Conservation (phyloP, 2,329 filamentous ascomycete genomes). For the Fusarium sp. region DNA sequence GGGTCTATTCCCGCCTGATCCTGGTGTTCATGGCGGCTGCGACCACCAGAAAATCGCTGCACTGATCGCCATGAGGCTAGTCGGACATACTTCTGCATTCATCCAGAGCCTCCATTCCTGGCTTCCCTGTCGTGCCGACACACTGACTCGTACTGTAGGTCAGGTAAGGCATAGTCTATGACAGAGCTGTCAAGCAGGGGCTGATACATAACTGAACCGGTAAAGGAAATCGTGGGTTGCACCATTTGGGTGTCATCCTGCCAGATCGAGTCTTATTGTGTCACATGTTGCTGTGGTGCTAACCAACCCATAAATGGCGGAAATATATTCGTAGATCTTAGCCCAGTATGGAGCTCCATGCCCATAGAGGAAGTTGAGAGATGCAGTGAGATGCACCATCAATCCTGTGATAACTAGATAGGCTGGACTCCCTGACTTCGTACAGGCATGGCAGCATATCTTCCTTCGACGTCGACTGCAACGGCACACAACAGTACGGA, state of each 20-base stretch:
- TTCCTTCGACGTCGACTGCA: not conserved
- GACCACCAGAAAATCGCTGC: slow-evolving; percentile 33
- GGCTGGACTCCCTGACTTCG: no score
- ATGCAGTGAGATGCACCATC: slow-evolving; percentile 20
- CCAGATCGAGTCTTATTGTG: slow-evolving; percentile 27
- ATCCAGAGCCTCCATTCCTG: slow-evolving; percentile 41
- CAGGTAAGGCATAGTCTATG: slow-evolving; percentile 2
- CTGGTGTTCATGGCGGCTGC: slow-evolving; percentile 36
- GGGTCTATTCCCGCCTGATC: slow-evolving; percentile 39
- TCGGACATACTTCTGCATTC: slow-evolving; percentile 41
- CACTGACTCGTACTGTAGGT: slow-evolving; percentile 39
- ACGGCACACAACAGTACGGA: not conserved
- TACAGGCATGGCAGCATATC: not conserved
- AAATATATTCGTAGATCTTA: slow-evolving; percentile 17
- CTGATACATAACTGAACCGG: slow-evolving; percentile 15
- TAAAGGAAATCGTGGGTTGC: slow-evolving; percentile 25
- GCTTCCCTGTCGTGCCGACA: slow-evolving; percentile 35
- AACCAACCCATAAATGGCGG: slow-evolving; percentile 1
- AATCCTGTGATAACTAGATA: slow-evolving; percentile 11
- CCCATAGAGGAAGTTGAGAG: slow-evolving; percentile 16
- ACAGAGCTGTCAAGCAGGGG: slow-evolving; percentile 27
- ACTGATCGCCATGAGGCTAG: slow-evolving; percentile 43
- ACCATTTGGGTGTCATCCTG: slow-evolving; percentile 9
- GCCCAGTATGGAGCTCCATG: slow-evolving; percentile 3
- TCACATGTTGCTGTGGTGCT: slow-evolving; percentile 25